These are phyloP conservation scores for Aureobasidium sp. DNA, from an alignment of 2,329 filamentous ascomycete species.

Conservation along the genomic window DNA sequence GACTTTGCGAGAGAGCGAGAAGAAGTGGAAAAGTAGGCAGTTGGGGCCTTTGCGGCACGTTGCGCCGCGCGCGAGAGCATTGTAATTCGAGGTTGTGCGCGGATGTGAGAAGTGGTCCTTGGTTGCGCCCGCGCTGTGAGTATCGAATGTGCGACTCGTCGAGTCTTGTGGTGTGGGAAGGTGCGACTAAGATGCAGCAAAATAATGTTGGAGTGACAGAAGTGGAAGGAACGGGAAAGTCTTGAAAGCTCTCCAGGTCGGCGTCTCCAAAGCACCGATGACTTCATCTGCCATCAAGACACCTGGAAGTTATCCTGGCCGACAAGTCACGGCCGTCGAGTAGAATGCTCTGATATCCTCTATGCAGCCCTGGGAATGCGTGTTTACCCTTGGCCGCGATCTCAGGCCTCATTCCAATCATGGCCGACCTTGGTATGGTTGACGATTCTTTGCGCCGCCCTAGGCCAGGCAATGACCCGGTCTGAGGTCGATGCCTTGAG, in stretches of 20 bases:
- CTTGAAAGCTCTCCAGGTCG: conserved; percentile 3
- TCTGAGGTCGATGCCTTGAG: conserved; percentile 34
- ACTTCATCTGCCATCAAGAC: background rate
- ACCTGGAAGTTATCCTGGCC: background rate
- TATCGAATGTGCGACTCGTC: background rate
- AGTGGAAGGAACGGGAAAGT: conserved; percentile 5
- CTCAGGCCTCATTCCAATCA: background rate
- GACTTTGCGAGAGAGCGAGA: conserved; percentile 13
- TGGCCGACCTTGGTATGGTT: background rate
- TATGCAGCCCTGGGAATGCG: conserved; percentile 11
- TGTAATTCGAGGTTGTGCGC: background rate
- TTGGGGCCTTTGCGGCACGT: conserved; percentile 21
- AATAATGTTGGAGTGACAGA: background rate
- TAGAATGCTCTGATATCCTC: conserved; percentile 21
- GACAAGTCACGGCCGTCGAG: conserved; percentile 16
- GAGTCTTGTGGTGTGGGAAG: background rate
- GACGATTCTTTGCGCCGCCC: conserved; percentile 19
- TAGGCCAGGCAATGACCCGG: conserved; percentile 40
- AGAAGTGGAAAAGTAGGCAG: conserved; percentile 15
- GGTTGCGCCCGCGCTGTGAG: background rate
- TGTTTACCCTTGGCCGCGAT: conserved; percentile 4
- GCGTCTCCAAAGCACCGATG: conserved; percentile 9
- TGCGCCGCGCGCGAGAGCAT: conserved; percentile 30
- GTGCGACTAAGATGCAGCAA: background rate
- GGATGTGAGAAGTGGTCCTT: background rate